Evolutionary conservation across 345 rosid species (phyloP).

Genomic region (Salix dunnii): DNA sequence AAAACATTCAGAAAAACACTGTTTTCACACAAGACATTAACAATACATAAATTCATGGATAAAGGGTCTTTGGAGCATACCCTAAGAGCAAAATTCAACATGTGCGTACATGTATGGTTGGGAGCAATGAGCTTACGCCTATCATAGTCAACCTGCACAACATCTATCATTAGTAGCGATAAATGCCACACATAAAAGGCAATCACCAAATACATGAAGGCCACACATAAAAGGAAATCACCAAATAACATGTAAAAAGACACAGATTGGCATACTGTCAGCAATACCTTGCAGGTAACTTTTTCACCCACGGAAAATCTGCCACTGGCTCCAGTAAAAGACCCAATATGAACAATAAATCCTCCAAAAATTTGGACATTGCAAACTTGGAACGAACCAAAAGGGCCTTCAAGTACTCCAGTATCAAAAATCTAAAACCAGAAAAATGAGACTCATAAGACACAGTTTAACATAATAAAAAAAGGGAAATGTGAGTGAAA

Average conservation of each 20-base stretch:
- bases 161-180: not conserved
- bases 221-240: not conserved
- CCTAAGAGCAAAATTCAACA: conserved; percentile 94
- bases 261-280: conserved; percentile 2
- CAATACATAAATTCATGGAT: not conserved
- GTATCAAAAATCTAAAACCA: conserved; percentile 75
- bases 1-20: conserved; percentile 2
- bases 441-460: conserved; percentile 14
- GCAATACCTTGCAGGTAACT: conserved; percentile 72
- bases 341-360: conserved; percentile 86
- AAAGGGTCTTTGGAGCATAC: conserved; percentile 28
- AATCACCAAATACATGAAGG: not conserved
- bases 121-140: conserved; percentile 91
- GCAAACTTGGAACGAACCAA: conserved; percentile 68
- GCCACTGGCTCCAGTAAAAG: conserved; percentile 39
- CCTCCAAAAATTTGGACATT: conserved; percentile 93
- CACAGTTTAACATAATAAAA: not conserved
- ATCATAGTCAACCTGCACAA: conserved; percentile 76
- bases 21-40: not conserved
- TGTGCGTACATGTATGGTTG: conserved; percentile 94
- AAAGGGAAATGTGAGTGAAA: not conserved
- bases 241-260: not conserved
- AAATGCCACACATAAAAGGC: not conserved
- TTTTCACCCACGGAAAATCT: conserved; percentile 61
- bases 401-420: conserved; percentile 68